Percentiles rank a stretch among this genome's conserved stretches.
Evolutionary conservation across 495 filamentous ascomycete genomes (phyloP).

Genomic region (Penicillium canescens): DNA sequence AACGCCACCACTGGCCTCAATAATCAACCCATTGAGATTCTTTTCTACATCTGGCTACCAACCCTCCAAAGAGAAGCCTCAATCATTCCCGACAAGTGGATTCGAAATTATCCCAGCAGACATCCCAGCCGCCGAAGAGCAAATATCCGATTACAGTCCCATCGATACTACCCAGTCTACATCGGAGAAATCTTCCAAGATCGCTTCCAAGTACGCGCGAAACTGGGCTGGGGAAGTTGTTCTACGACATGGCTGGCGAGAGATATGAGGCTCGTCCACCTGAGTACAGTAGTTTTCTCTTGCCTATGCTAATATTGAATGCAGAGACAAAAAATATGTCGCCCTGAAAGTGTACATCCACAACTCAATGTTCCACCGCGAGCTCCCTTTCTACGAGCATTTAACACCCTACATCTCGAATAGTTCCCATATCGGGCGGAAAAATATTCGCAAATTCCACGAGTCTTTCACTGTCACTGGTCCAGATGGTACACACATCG

Average conservation of each 20-base stretch:
- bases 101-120: constrained; percentile 14
- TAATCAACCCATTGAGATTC: no score
- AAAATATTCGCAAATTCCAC: constrained; percentile 22
- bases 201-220: constrained; percentile 53
- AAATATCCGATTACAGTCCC: constrained; percentile 38
- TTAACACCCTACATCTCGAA: constrained; percentile 26
- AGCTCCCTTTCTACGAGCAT: constrained; percentile 36
- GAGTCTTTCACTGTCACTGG: constrained; percentile 43
- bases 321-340: constrained; percentile 36
- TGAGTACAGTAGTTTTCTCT: background rate
- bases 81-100: constrained; percentile 13
- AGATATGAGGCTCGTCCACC: constrained; percentile 38
- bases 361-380: constrained; percentile 27
- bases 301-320: background rate
- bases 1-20: no score
- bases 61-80: constrained; percentile 1
- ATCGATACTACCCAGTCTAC: constrained; percentile 50
- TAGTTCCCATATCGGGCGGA: constrained; percentile 22
- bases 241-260: constrained; percentile 55
- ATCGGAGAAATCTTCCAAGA: constrained; percentile 48
- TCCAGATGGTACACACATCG: constrained; percentile 41
- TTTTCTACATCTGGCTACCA: no score
- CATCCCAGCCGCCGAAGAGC: constrained; percentile 41
- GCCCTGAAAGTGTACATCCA: constrained; percentile 39
- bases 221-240: constrained; percentile 52